Percentiles rank a stretch among this genome's conserved stretches.
phyloP scores from a whole-genome alignment of 495 filamentous ascomycete species.

The Aspergillus leporis region DNA sequence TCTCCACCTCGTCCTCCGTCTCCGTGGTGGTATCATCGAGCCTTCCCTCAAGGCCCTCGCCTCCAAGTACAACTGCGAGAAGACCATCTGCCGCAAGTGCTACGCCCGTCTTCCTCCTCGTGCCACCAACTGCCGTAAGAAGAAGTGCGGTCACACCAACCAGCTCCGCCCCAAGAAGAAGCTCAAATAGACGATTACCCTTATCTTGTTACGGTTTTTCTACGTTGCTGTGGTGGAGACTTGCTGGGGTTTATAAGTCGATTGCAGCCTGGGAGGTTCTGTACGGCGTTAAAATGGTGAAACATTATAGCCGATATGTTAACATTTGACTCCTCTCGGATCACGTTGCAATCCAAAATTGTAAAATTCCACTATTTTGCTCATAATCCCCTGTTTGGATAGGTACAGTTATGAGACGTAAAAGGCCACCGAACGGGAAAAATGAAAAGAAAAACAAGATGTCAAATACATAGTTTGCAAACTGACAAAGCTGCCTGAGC shows the following conservation, averaged over 20 bases:
- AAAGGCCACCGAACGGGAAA: slow-evolving; percentile 9
- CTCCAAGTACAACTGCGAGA: slow-evolving; percentile 99
- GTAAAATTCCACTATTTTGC: slow-evolving; percentile 39
- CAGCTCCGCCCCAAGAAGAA: slow-evolving; percentile 99
- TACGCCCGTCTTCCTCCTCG: slow-evolving; percentile 97
- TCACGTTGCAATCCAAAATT: slow-evolving; percentile 45
- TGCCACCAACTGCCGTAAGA: slow-evolving; percentile 99
- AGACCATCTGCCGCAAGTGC: slow-evolving; percentile 99
- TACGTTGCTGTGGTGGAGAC: slow-evolving; percentile 38
- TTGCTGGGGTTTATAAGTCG: slow-evolving; percentile 34
- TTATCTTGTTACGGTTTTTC: slow-evolving; percentile 48
- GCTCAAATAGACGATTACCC: slow-evolving; percentile 78
- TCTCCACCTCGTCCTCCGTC: slow-evolving; percentile 97
- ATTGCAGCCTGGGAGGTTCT: slow-evolving; percentile 46
- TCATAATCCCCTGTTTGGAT: slow-evolving; percentile 6
- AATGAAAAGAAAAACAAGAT: slow-evolving; percentile 4
- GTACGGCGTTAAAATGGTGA: slow-evolving; percentile 51
- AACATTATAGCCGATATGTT: slow-evolving; percentile 45
- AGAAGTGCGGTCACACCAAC: slow-evolving; percentile 99
- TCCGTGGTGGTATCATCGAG: slow-evolving; percentile 99
- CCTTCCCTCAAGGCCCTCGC: slow-evolving; percentile 97
- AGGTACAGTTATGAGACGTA: slow-evolving; percentile 3
- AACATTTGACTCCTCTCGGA: slow-evolving; percentile 44
- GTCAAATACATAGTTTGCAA: slow-evolving; percentile 7
- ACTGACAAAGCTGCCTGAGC: slow-evolving; percentile 28